A percentile compares a stretch with the other conserved stretches of the same genome.
Conservation (phyloP, 2,329 filamentous ascomycete species). For the Colletotrichum sp. region DNA sequence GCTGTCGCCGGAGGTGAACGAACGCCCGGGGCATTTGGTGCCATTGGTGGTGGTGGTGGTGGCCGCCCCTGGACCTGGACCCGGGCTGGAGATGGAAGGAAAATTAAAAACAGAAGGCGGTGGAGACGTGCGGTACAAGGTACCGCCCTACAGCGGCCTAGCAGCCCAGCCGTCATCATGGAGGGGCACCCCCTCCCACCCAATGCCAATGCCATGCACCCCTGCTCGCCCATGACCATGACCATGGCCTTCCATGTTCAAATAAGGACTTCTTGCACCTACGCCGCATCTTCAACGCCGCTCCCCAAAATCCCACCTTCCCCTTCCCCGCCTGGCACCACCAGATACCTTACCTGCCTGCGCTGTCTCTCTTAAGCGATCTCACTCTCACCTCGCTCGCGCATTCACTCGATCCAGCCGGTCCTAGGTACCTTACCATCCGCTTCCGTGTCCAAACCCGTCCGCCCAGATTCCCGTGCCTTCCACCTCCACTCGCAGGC, state of each 20-base stretch:
- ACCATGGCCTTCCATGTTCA: constrained; percentile 14
- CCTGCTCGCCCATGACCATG: not conserved
- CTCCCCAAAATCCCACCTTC: constrained; percentile 5
- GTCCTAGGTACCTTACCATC: not conserved
- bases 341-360: not conserved
- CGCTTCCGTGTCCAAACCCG: not conserved
- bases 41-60: not conserved
- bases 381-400: not conserved
- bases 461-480: not conserved
- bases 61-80: not conserved
- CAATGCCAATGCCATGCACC: not conserved
- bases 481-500: not conserved
- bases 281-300: constrained; percentile 21
- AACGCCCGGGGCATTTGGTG: constrained; percentile 1
- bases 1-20: not conserved
- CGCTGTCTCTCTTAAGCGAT: not conserved
- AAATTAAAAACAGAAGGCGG: not conserved
- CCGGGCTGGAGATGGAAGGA: not conserved
- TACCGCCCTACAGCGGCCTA: not conserved
- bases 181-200: constrained; percentile 6
- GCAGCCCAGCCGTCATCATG: constrained; percentile 16
- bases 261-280: constrained; percentile 15
- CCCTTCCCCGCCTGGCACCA: constrained; percentile 7
- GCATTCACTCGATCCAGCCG: not conserved
- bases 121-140: constrained; percentile 1